These are phyloP conservation scores for Mortierella sp. DNA, from an alignment of 371 early-diverging fungal species.

Conservation along the genomic window DNA sequence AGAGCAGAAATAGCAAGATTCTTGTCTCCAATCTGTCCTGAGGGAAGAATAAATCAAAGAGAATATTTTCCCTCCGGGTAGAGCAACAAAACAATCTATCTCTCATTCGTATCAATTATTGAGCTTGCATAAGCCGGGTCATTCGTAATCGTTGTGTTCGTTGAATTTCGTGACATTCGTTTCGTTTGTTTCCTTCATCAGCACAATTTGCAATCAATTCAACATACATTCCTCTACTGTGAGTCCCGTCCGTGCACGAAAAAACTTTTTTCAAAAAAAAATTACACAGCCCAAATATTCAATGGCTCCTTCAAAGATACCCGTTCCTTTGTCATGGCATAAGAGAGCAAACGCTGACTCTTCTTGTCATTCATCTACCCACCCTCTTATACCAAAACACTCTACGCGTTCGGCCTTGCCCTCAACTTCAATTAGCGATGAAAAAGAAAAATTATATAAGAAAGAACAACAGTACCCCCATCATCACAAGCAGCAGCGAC, in stretches of 20 bases:
- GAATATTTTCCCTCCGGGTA: neutral
- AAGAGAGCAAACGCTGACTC: neutral
- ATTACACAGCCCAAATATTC: neutral
- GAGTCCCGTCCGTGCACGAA: constrained; percentile 2
- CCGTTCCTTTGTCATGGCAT: constrained; percentile 9
- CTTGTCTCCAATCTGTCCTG: constrained; percentile 20
- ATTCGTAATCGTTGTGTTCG: neutral
- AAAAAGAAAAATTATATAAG: neutral
- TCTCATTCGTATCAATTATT: too few relatives aligned
- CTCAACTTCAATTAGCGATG: neutral
- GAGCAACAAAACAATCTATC: neutral
- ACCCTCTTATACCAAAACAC: neutral
- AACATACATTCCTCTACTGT: neutral
- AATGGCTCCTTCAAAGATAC: constrained; percentile 19
- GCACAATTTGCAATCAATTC: neutral
- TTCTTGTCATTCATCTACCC: neutral
- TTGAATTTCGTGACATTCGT: neutral
- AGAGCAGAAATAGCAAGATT: neutral
- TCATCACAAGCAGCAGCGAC: too few relatives aligned
- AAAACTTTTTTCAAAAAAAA: neutral
- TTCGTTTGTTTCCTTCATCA: neutral
- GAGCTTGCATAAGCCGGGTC: neutral
- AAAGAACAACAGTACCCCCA: neutral
- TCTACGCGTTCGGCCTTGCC: neutral
- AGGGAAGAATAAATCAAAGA: neutral